phyloP scores from a whole-genome alignment of 768 basidiomycete genomes.

The Amanita thiersii region DNA sequence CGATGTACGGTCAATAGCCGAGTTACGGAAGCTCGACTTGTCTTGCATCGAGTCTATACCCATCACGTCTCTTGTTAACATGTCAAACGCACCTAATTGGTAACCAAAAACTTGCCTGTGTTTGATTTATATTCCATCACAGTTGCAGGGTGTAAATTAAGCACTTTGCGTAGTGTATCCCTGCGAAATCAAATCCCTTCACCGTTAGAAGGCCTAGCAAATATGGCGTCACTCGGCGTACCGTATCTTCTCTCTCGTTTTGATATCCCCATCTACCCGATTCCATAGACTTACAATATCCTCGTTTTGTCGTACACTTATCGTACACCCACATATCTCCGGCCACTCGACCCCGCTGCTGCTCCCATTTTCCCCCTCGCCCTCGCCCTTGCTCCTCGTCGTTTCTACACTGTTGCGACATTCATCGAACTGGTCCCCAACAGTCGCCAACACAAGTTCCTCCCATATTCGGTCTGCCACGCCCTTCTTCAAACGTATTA shows the following conservation, averaged over 20 bases:
- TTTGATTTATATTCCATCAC: conserved; percentile 95
- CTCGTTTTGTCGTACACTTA: conserved; percentile 88
- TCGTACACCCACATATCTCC: conserved; percentile 91
- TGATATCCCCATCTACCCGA: conserved; percentile 66
- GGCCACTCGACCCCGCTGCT: conserved; percentile 46
- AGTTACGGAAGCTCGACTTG: conserved; percentile 76
- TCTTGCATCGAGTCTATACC: conserved; percentile 78
- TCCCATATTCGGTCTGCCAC: conserved; percentile 90
- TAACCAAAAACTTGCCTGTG: conserved; percentile 45
- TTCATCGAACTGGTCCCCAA: conserved; percentile 86
- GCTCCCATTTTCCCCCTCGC: conserved; percentile 24
- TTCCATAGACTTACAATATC: conserved; percentile 96
- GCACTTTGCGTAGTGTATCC: conserved; percentile 69
- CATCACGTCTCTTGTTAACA: not conserved
- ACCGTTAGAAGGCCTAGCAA: not conserved
- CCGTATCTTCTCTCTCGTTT: conserved; percentile 77
- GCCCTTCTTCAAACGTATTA: conserved; percentile 86
- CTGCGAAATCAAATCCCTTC: conserved; percentile 31
- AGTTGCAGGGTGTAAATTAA: conserved; percentile 69
- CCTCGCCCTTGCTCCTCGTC: conserved; percentile 19
- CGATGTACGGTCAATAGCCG: conserved; percentile 41
- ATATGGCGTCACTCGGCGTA: conserved; percentile 27
- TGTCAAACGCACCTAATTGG: not conserved
- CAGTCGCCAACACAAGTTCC: conserved; percentile 75
- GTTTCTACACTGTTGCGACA: conserved; percentile 31